Evolutionary conservation across 306 rosid species (phyloP).

Genomic region (Arachis hypogaea): DNA sequence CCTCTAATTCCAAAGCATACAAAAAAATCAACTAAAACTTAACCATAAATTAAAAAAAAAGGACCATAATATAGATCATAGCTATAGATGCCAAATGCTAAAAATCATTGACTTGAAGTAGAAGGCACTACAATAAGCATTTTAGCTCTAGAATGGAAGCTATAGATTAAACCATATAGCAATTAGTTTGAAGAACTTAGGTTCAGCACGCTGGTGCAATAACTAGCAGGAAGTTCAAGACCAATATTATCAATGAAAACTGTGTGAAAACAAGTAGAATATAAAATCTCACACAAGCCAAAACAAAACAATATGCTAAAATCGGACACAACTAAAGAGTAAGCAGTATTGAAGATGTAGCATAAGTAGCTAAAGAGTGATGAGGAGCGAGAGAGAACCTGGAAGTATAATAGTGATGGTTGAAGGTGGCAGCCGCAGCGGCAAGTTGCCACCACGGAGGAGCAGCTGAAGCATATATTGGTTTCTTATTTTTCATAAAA

Average conservation of each 20-base stretch:
- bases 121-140: not conserved
- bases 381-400: slow-evolving; percentile 18
- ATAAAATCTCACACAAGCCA: not conserved
- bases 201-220: slow-evolving; percentile 6
- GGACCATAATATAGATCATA: not conserved
- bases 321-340: not conserved
- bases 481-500: not conserved
- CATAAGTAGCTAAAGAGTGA: not conserved
- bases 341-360: not conserved
- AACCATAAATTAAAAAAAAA: not conserved
- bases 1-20: slow-evolving; percentile 10
- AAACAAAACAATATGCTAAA: slow-evolving; percentile 1
- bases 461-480: not conserved
- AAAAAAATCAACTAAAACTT: not conserved
- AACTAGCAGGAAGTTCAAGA: not conserved
- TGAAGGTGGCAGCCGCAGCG: slow-evolving; percentile 22
- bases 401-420: not conserved
- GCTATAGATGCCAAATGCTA: not conserved
- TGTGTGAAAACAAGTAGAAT: not conserved
- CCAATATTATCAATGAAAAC: no score
- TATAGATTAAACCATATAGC: not conserved
- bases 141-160: not conserved
- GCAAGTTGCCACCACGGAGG: not conserved
- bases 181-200: not conserved
- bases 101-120: slow-evolving; percentile 5